Evolutionary conservation across 2,329 filamentous ascomycete species (phyloP).

Genomic region (Penicillium sp.): DNA sequence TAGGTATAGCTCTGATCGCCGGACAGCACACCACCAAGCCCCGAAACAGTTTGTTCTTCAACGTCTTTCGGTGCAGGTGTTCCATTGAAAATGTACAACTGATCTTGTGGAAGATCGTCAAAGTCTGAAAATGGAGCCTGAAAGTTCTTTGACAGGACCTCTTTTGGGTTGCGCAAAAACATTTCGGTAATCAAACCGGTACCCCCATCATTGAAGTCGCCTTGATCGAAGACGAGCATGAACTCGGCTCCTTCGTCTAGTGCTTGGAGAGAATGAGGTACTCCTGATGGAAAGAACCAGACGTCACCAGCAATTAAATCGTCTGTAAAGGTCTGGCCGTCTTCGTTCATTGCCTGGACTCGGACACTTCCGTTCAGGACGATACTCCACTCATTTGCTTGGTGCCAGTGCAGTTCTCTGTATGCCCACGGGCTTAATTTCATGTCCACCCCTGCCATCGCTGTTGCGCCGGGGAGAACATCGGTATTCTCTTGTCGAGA

Average conservation of each 20-base stretch:
- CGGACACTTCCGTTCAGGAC: conserved; percentile 4
- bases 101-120: conserved; percentile 5
- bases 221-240: conserved; percentile 16
- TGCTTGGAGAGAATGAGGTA: conserved; percentile 11
- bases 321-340: conserved; percentile 5
- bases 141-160: conserved; percentile 4
- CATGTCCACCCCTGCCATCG: conserved; percentile 7
- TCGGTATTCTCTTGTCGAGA: conserved; percentile 5
- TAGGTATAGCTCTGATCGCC: conserved; percentile 5
- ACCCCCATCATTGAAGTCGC: conserved; percentile 2
- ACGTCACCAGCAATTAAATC: conserved; percentile 5
- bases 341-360: conserved; percentile 5
- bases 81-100: conserved; percentile 7
- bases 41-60: conserved; percentile 1
- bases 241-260: conserved; percentile 14
- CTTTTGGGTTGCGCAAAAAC: conserved; percentile 6
- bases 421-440: conserved; percentile 4
- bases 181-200: conserved; percentile 4
- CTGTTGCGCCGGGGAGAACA: conserved; percentile 1
- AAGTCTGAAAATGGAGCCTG: conserved; percentile 4
- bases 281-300: conserved; percentile 5
- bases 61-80: conserved; percentile 4
- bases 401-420: conserved; percentile 7
- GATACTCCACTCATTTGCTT: conserved; percentile 6
- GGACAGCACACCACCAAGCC: not conserved